These are phyloP conservation scores for Diplodia mutila DNA, from an alignment of 2,329 filamentous ascomycete genomes.

Conservation along the genomic window DNA sequence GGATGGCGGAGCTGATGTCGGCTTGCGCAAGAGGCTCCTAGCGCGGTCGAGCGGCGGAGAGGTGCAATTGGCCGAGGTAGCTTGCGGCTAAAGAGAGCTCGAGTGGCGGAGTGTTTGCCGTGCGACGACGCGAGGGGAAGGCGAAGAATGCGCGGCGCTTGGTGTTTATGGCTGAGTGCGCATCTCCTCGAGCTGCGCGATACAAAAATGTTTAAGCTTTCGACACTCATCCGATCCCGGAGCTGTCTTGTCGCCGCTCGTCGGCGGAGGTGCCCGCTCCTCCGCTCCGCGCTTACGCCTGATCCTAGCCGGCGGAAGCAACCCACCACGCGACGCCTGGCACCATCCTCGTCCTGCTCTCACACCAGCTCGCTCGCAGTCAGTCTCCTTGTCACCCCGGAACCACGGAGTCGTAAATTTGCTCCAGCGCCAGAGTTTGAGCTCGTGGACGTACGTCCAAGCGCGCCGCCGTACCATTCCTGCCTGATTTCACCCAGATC, in stretches of 20 bases:
- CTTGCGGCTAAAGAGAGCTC: conserved; percentile 22
- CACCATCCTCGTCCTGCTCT: background rate
- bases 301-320: background rate
- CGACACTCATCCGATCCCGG: conserved; percentile 14
- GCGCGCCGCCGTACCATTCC: background rate
- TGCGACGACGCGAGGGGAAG: background rate
- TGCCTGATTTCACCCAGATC: background rate
- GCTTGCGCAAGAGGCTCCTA: conserved; percentile 11
- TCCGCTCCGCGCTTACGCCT: conserved; percentile 7
- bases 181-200: conserved; percentile 8
- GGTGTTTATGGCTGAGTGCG: conserved; percentile 15
- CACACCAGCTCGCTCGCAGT: background rate
- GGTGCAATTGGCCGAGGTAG: conserved; percentile 23
- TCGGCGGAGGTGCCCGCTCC: conserved; percentile 8
- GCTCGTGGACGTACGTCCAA: background rate
- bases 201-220: conserved; percentile 22
- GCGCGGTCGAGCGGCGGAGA: conserved; percentile 21
- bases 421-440: no score
- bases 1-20: conserved; percentile 13
- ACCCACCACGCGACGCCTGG: background rate
- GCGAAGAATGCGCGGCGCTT: conserved; percentile 11
- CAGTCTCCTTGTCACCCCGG: background rate
- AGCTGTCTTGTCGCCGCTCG: conserved; percentile 8
- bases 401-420: background rate
- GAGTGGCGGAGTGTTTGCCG: background rate